A percentile compares a stretch with the other conserved stretches of the same genome.
phyloP scores from a whole-genome alignment of 2,329 filamentous ascomycete species.

The Blastomyces parvus region DNA sequence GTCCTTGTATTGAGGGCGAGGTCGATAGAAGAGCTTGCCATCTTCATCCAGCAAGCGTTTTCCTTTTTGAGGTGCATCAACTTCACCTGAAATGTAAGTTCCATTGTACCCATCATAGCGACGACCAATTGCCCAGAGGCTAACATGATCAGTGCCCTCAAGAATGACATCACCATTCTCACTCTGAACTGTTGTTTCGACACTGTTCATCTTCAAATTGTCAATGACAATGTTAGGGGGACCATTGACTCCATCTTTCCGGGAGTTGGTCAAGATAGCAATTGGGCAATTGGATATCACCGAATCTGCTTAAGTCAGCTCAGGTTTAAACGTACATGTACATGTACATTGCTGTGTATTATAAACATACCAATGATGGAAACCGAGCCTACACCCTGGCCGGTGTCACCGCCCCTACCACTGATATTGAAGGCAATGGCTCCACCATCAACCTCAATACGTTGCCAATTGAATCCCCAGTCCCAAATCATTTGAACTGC shows the following conservation, averaged over 20 bases:
- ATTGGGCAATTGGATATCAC: conserved; percentile 5
- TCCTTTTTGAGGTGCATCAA: conserved; percentile 6
- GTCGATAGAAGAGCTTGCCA: conserved; percentile 7
- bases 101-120: conserved; percentile 7
- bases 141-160: background rate
- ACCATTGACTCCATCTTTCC: background rate
- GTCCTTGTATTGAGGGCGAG: conserved; percentile 9
- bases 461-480: conserved; percentile 9
- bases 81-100: conserved; percentile 3
- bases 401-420: background rate
- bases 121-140: conserved; percentile 8
- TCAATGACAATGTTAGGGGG: conserved; percentile 33
- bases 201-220: conserved; percentile 42
- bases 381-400: conserved; percentile 3
- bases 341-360: background rate
- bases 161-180: conserved; percentile 5
- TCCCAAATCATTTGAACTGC: conserved; percentile 8
- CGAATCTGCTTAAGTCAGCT: conserved; percentile 4
- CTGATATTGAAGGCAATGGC: conserved; percentile 6
- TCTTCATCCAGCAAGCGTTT: background rate
- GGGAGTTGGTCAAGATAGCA: conserved; percentile 27
- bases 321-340: background rate
- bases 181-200: conserved; percentile 28
- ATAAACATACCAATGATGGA: conserved; percentile 8
- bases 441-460: conserved; percentile 5